phyloP scores from a whole-genome alignment of 352 stramenopile species.

The Saprolegnia parasitica region DNA sequence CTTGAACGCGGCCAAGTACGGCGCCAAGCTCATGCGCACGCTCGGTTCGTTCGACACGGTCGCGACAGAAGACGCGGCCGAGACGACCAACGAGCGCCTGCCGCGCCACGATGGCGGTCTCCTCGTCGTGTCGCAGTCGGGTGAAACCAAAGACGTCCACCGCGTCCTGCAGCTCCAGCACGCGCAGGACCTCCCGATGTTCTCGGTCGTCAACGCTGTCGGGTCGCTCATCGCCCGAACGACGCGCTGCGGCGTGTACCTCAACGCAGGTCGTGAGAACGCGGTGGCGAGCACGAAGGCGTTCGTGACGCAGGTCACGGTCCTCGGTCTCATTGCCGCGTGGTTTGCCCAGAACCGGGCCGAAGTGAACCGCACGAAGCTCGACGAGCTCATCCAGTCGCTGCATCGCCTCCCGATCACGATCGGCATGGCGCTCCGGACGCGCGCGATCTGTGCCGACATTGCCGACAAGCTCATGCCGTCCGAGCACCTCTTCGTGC shows the following conservation, averaged over 20 bases:
- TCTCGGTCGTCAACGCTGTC: conserved; percentile 97
- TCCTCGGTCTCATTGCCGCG: conserved; percentile 85
- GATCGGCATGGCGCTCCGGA: conserved; percentile 96
- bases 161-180: conserved; percentile 87
- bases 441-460: conserved; percentile 84
- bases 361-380: conserved; percentile 79
- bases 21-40: conserved; percentile 96
- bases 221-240: conserved; percentile 95
- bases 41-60: conserved; percentile 93
- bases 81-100: conserved; percentile 88
- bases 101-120: conserved; percentile 83
- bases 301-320: conserved; percentile 96
- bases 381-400: conserved; percentile 89
- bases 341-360: conserved; percentile 90
- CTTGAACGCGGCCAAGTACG: conserved; percentile 89
- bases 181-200: conserved; percentile 67
- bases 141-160: conserved; percentile 97
- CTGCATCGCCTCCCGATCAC: conserved; percentile 96
- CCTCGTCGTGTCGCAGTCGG: conserved; percentile 96
- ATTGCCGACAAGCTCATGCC: conserved; percentile 84
- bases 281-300: conserved; percentile 98
- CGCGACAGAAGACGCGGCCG: conserved; percentile 86
- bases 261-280: conserved; percentile 97
- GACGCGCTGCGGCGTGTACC: conserved; percentile 94
- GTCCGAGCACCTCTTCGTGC: conserved; percentile 94